A percentile compares a stretch with the other conserved stretches of the same genome.
These are phyloP conservation scores for Biscogniauxia mediterranea DNA, from an alignment of 2,329 filamentous ascomycete species.

Conservation along the genomic window DNA sequence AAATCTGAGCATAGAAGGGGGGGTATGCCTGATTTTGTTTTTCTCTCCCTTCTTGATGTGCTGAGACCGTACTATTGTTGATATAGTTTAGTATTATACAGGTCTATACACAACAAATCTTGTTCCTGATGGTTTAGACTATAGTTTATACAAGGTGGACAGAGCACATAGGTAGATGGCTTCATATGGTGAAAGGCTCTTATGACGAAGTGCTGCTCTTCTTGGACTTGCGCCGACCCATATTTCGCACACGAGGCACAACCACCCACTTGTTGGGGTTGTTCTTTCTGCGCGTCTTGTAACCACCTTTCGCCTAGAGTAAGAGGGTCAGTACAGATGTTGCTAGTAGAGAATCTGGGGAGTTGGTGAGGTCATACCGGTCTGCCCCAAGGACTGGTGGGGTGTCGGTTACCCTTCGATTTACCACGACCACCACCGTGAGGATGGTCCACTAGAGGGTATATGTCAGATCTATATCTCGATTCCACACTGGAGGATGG, in stretches of 20 bases:
- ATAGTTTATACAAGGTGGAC: slow-evolving; percentile 31
- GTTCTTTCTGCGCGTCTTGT: slow-evolving; percentile 85
- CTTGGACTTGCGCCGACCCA: slow-evolving; percentile 81
- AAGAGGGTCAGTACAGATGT: slow-evolving; percentile 28
- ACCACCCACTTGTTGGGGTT: slow-evolving; percentile 94
- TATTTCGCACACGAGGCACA: slow-evolving; percentile 77
- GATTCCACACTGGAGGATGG: slow-evolving; percentile 2
- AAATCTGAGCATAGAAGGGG: neutral
- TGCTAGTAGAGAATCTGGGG: slow-evolving; percentile 1
- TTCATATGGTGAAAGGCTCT: slow-evolving; percentile 7
- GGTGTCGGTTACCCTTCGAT: slow-evolving; percentile 95
- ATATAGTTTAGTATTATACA: slow-evolving; percentile 27
- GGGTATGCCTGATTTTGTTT: neutral
- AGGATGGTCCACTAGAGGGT: slow-evolving; percentile 74
- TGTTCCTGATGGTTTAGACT: slow-evolving; percentile 18
- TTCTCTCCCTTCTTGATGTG: neutral
- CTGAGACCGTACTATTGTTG: neutral
- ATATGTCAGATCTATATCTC: slow-evolving; percentile 7
- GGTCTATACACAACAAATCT: slow-evolving; percentile 25
- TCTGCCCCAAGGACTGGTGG: slow-evolving; percentile 93
- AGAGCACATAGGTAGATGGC: slow-evolving; percentile 16
- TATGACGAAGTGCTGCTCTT: slow-evolving; percentile 34
- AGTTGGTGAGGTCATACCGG: slow-evolving; percentile 63
- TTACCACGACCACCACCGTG: slow-evolving; percentile 99
- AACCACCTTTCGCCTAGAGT: slow-evolving; percentile 71